Evolutionary conservation across 2,329 filamentous ascomycete genomes (phyloP).

Genomic region (Ceratocystis cacaofunesta): DNA sequence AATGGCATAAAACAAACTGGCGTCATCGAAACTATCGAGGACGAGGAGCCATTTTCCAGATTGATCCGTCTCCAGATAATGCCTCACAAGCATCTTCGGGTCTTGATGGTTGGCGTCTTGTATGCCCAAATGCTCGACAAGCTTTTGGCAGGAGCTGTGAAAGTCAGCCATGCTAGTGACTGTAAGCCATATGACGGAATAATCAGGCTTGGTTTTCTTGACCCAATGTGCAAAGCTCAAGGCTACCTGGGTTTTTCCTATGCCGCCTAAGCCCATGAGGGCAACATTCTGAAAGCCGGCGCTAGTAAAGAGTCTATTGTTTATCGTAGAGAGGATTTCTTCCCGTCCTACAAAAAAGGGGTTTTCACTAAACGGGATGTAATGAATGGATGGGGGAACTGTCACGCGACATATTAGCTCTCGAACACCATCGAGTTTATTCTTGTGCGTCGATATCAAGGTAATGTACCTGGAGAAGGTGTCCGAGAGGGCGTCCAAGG

Average conservation of each 20-base stretch:
- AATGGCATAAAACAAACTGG: not conserved
- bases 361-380: not conserved
- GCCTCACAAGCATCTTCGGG: constrained; percentile 13
- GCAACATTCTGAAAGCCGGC: not conserved
- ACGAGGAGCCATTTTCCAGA: constrained; percentile 21
- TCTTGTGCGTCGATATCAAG: too few species aligned
- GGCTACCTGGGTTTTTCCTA: not conserved
- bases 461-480: too few species aligned
- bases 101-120: not conserved
- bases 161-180: not conserved
- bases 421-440: too few species aligned
- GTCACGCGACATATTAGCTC: not conserved
- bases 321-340: not conserved
- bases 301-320: not conserved
- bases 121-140: not conserved
- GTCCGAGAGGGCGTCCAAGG: too few species aligned
- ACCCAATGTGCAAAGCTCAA: not conserved
- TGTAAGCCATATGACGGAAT: constrained; percentile 3
- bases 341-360: not conserved
- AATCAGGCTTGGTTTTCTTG: not conserved
- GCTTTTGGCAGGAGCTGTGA: not conserved
- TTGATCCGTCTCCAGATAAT: constrained; percentile 17
- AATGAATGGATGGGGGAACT: not conserved
- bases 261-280: not conserved
- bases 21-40: constrained; percentile 21